phyloP scores from a whole-genome alignment of 2,329 filamentous ascomycete genomes.

The Hypocrella siamensis region DNA sequence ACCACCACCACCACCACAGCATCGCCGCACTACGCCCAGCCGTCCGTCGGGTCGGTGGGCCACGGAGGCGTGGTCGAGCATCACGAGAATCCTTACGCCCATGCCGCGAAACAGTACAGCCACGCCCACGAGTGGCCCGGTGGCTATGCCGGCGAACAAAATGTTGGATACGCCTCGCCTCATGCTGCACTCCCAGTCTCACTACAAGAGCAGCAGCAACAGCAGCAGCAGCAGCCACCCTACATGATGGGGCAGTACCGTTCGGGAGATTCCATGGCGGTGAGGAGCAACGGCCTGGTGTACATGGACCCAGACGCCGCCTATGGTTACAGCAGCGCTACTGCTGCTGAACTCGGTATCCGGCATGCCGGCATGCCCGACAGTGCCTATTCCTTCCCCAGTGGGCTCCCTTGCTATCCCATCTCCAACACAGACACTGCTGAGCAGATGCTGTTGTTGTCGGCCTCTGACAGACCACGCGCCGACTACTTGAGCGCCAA shows the following conservation, averaged over 20 bases:
- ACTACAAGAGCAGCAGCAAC: slow-evolving; percentile 7
- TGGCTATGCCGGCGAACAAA: slow-evolving; percentile 11
- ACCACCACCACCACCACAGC: slow-evolving; percentile 2
- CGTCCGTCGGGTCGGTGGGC: background rate
- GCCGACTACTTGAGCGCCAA: background rate
- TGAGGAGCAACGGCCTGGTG: slow-evolving; percentile 7
- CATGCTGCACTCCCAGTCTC: slow-evolving; percentile 6
- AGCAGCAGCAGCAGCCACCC: too few species aligned
- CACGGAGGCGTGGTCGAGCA: slow-evolving; percentile 2
- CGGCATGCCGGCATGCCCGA: slow-evolving; percentile 7
- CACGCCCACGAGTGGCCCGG: slow-evolving; percentile 9
- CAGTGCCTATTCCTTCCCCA: slow-evolving; percentile 9
- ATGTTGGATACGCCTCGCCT: slow-evolving; percentile 12
- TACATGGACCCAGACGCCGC: slow-evolving; percentile 12
- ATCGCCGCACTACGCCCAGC: slow-evolving; percentile 1
- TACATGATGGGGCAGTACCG: slow-evolving; percentile 13
- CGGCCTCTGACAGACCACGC: background rate
- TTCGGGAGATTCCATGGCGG: slow-evolving; percentile 6
- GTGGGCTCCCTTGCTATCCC: slow-evolving; percentile 4
- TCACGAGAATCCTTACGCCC: slow-evolving; percentile 7
- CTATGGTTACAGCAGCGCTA: slow-evolving; percentile 11
- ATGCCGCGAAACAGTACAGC: slow-evolving; percentile 12
- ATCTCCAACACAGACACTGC: slow-evolving; percentile 2
- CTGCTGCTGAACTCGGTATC: slow-evolving; percentile 6
- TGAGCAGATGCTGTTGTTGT: background rate